phyloP scores from a whole-genome alignment of 352 stramenopile species.

The Globisporangium irregulare region DNA sequence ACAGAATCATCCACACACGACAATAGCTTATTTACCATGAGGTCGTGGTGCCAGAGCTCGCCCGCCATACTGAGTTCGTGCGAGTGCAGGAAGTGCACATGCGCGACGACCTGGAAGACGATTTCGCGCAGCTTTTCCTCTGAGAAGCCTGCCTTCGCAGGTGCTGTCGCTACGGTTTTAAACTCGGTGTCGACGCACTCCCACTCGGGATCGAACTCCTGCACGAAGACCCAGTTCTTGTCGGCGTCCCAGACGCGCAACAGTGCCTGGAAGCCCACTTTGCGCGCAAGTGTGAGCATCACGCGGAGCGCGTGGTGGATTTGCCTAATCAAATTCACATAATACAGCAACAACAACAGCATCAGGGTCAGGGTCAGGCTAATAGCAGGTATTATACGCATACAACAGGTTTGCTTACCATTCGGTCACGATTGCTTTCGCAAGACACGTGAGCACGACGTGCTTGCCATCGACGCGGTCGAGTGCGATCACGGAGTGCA shows the following conservation, averaged over 20 bases:
- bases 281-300: constrained; percentile 29
- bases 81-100: constrained; percentile 60
- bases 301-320: constrained; percentile 42
- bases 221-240: constrained; percentile 53
- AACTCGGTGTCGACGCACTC: constrained; percentile 21
- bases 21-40: constrained; percentile 31
- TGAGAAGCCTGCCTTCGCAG: constrained; percentile 21
- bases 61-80: constrained; percentile 48
- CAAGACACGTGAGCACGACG: constrained; percentile 38
- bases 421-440: constrained; percentile 34
- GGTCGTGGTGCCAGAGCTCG: constrained; percentile 44
- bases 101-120: constrained; percentile 48
- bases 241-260: constrained; percentile 49
- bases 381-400: too few species aligned
- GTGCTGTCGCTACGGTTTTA: background rate
- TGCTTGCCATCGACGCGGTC: constrained; percentile 16
- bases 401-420: constrained; percentile 18
- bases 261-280: constrained; percentile 40
- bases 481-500: constrained; percentile 27
- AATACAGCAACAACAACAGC: background rate
- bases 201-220: constrained; percentile 41
- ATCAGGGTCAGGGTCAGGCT: background rate
- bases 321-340: constrained; percentile 22
- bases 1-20: too few species aligned
- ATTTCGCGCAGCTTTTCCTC: constrained; percentile 43